Evolutionary conservation across 2,329 filamentous ascomycete species (phyloP), one percentile per base, ranked within the genome.

Genomic region (Paecilomyces fulvus): DNA sequence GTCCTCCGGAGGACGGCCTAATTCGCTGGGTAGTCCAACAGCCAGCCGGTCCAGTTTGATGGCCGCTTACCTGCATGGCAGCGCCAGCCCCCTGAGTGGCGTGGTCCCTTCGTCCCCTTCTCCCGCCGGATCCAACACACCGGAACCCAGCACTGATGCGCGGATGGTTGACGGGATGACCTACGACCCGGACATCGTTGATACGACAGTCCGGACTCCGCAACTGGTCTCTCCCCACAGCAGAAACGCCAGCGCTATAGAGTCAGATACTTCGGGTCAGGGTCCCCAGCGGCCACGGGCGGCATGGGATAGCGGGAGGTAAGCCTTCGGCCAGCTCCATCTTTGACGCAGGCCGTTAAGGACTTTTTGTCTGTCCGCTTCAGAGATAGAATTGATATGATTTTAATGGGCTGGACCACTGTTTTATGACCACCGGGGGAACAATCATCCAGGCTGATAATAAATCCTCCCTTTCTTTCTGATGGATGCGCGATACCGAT

Each of bases 111-210:
- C 65, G 14, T 64, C 66, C 7, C 57, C 63, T n/a, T 70, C 68
- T 1, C 66, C 65, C 4, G 65, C 69, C 6, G 72, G 71, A 17
- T 74, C 72, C 33, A 65, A 60, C 53, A 73, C 68, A 64, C 79
- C 56, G 0, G 73, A 73, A 70, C 79, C 25, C 72, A 61, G 64
- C 55, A 60, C 61, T 2, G 84, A 88, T 64, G 84, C 84, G 17
- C 80, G 82, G 53, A 84, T 86, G 79, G 75, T 88, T 56, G 85
- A 89, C 66, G 86, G 85, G 1, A 79, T 88, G 46, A 82, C 84
- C 2, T 86, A 86, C 64, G 79, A 82, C 33, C 69, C 77, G 46
- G 80, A 84, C 58, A 78, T 86, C 59, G 78, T 88, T 23, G 86
- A 89, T 69, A 88, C 84, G 2, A 86, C 85, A 1, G 80, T 80